These are phyloP conservation scores for Phragmites australis DNA, from an alignment of 176 grass and related monocot genomes.

Conservation along the genomic window DNA sequence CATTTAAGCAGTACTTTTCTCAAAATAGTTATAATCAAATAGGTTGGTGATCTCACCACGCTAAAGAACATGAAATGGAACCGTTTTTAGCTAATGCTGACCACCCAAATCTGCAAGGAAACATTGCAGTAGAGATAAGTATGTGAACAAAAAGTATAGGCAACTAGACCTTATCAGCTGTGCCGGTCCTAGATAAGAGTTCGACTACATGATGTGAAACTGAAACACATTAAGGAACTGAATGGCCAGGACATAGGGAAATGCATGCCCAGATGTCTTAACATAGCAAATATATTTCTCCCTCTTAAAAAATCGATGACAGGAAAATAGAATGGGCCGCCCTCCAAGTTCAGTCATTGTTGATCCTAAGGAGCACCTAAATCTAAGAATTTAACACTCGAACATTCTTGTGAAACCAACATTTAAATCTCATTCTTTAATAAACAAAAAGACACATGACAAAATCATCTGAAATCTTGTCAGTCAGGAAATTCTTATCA, in stretches of 20 bases:
- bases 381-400: background rate
- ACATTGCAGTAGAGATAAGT: background rate
- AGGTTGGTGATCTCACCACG: background rate
- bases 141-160: background rate
- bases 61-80: background rate
- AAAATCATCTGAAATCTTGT: background rate
- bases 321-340: background rate
- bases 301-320: background rate
- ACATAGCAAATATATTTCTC: background rate
- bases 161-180: background rate
- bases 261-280: background rate
- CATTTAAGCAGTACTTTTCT: background rate
- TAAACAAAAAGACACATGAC: background rate
- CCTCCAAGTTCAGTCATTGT: background rate
- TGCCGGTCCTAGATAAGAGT: background rate
- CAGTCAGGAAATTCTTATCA: background rate
- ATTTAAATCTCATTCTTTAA: background rate
- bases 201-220: background rate
- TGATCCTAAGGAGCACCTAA: background rate
- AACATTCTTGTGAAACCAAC: background rate
- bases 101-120: background rate
- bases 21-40: background rate
- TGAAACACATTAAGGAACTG: background rate
- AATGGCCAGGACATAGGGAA: background rate
- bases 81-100: background rate